Base-by-base conservation (phyloP, 805 yeast genomes). In the Yamadazyma laniorum region DNA sequence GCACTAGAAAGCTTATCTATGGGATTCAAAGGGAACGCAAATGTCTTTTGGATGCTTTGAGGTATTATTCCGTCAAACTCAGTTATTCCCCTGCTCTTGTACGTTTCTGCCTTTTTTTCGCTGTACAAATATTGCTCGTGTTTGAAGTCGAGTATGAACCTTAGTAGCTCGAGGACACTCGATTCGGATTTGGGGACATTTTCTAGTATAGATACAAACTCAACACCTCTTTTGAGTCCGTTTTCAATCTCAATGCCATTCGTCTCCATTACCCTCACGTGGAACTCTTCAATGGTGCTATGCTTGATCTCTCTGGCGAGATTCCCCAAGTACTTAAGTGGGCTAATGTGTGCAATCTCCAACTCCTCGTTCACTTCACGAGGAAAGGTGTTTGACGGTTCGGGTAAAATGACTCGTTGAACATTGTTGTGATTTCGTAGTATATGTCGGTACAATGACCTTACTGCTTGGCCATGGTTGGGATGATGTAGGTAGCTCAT, bases 51-150 rank as follows among this genome's bases (percentile, higher is more conserved):
- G 2, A 6, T 34, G n/a, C 25, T 27, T 6, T 21, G 5, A 13
- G 47, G 43, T n/a, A 43, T 18, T 21, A 32, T 43, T 7, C 45
- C 44, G 19, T 38, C 26, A 18, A 46, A 46, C 21, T 33, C 36
- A 2, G 4, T 15, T 9, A 35, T 36, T 1, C 43, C 43, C n/a
- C 33, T 37, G 7, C 11, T 19, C 13, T 29, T 32, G 23, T n/a
- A 42, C 5, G 14, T 9, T n/a, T 34, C 26, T 15, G 40, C 35
- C n/a, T 14, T 32, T 19, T 11, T 9, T 29, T 37, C 29, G 25
- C 6, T 11, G 12, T 36, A 6, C 6, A 25, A 5, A 25, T 22
- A 31, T 18, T 36, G 31, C 8, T 31, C 29, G 7, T 18, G 11
- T 19, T 34, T 25, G 13, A 25, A 25, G 16, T 18, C 21, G 3